Percentiles rank a stretch among this genome's conserved stretches.
phyloP scores from a whole-genome alignment of 108 stramenopile species.

The Skeletonema potamos region DNA sequence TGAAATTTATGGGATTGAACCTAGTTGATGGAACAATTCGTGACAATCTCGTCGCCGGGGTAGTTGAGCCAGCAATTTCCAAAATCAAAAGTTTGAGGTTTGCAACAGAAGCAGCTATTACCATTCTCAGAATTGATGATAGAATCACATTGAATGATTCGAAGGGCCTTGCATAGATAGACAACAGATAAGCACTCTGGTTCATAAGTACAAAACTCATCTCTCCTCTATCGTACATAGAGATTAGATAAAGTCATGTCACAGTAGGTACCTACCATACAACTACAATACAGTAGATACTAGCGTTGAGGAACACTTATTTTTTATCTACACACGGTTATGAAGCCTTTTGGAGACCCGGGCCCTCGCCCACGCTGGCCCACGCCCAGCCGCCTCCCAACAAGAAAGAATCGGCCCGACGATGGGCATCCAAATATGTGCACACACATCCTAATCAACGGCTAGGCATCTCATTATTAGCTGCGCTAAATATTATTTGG shows the following conservation, averaged over 20 bases:
- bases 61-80: constrained; percentile 99
- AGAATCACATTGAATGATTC: constrained; percentile 66
- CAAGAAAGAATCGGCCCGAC: too few relatives aligned
- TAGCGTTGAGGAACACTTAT: too few relatives aligned
- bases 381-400: too few relatives aligned
- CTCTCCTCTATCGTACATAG: too few relatives aligned
- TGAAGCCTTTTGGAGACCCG: too few relatives aligned
- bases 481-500: too few relatives aligned
- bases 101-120: constrained; percentile 99
- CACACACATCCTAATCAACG: background rate
- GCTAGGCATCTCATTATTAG: background rate
- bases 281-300: too few relatives aligned
- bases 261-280: too few relatives aligned
- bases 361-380: too few relatives aligned
- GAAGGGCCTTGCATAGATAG: background rate
- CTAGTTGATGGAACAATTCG: constrained; percentile 84
- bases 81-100: constrained; percentile 99
- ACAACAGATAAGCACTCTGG: background rate
- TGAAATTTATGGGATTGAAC: constrained; percentile 91
- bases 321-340: too few relatives aligned
- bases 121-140: constrained; percentile 98
- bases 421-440: background rate
- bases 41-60: constrained; percentile 94
- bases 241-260: too few relatives aligned
- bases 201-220: too few relatives aligned